These are phyloP conservation scores for Teratosphaeriaceae sp. DNA, from an alignment of 2,329 filamentous ascomycete genomes.

Conservation along the genomic window DNA sequence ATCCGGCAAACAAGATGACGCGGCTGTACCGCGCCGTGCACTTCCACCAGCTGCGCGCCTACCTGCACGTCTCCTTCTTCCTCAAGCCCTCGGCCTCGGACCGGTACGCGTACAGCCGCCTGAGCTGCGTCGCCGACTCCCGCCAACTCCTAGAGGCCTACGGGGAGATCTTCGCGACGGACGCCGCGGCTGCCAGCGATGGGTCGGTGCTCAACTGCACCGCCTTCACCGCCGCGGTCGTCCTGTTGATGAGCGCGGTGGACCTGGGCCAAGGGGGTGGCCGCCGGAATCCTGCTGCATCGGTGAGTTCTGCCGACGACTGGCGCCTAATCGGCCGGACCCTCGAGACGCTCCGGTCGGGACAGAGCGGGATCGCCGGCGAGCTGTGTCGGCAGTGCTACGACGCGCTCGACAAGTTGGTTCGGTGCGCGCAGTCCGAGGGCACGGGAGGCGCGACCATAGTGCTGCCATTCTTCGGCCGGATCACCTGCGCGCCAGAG, in stretches of 20 bases:
- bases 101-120: slow-evolving; percentile 33
- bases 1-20: slow-evolving; percentile 7
- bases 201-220: slow-evolving; percentile 43
- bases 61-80: slow-evolving; percentile 42
- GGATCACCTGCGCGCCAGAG: too few relatives aligned
- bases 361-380: neutral
- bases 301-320: too few relatives aligned
- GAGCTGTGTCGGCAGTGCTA: neutral
- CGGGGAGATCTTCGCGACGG: slow-evolving; percentile 31
- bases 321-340: neutral
- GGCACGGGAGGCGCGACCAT: neutral
- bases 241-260: slow-evolving; percentile 39
- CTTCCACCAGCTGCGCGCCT: slow-evolving; percentile 40
- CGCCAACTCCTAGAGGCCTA: slow-evolving; percentile 36
- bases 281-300: too few relatives aligned
- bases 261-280: slow-evolving; percentile 30
- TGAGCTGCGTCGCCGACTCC: slow-evolving; percentile 35
- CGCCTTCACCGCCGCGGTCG: slow-evolving; percentile 39
- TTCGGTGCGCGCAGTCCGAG: neutral
- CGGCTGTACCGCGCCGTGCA: slow-evolving; percentile 11
- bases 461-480: neutral
- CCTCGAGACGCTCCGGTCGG: neutral
- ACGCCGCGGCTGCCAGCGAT: slow-evolving; percentile 19
- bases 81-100: slow-evolving; percentile 32
- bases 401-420: neutral